phyloP scores from a whole-genome alignment of 1,284 basidiomycete species.

The Trametes hirsuta region DNA sequence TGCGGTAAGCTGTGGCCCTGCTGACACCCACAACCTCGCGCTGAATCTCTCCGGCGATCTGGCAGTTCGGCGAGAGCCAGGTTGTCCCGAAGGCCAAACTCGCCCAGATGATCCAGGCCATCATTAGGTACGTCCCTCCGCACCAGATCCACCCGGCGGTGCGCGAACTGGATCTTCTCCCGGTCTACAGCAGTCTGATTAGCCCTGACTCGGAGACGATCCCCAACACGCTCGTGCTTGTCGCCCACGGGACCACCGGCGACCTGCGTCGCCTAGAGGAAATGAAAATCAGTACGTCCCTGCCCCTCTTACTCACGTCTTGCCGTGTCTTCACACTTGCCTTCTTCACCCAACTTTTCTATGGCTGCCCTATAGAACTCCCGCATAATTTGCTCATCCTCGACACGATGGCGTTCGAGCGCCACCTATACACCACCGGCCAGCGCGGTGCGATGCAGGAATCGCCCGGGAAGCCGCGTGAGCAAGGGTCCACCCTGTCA shows the following conservation, averaged over 20 bases:
- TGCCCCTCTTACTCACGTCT: neutral
- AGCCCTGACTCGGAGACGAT: slow-evolving; percentile 79
- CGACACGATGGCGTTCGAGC: slow-evolving; percentile 68
- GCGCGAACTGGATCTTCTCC: slow-evolving; percentile 4
- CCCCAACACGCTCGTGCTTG: slow-evolving; percentile 74
- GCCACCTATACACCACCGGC: slow-evolving; percentile 57
- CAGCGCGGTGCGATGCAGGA: slow-evolving; percentile 63
- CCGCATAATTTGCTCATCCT: slow-evolving; percentile 76
- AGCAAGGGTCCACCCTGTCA: slow-evolving; percentile 52
- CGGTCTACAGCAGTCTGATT: slow-evolving; percentile 58
- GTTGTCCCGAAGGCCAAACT: slow-evolving; percentile 69
- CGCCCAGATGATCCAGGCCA: slow-evolving; percentile 72
- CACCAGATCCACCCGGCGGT: neutral
- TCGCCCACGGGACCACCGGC: slow-evolving; percentile 66
- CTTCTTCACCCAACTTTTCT: neutral
- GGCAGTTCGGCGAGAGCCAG: slow-evolving; percentile 79
- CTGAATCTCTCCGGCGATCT: slow-evolving; percentile 26
- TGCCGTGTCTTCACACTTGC: slow-evolving; percentile 21
- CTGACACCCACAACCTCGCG: slow-evolving; percentile 4
- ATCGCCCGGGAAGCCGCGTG: slow-evolving; percentile 53
- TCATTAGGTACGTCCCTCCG: slow-evolving; percentile 59
- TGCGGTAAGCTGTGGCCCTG: slow-evolving; percentile 51
- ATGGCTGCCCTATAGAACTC: slow-evolving; percentile 48
- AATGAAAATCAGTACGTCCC: slow-evolving; percentile 70
- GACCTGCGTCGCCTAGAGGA: slow-evolving; percentile 67